Base-by-base conservation (phyloP, 2,329 filamentous ascomycete genomes). In the Cladophialophora psammophila region DNA sequence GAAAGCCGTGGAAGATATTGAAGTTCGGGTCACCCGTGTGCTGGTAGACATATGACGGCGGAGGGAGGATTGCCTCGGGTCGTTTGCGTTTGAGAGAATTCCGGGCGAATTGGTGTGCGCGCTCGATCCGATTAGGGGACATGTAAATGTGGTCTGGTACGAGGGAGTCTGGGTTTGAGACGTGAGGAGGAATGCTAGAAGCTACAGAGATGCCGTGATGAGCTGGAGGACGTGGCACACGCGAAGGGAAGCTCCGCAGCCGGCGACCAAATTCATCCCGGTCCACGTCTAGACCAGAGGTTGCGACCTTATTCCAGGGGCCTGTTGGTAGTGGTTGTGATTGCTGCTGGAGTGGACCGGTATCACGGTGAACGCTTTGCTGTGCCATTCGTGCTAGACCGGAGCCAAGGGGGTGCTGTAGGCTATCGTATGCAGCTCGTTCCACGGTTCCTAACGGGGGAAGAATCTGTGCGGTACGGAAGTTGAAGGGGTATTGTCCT, bases 1-100 rank as follows among this genome's bases (percentile, higher is more conserved):
- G 65, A 42, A 74, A 54, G 50, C 72, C 72, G 26, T 70, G 38
- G 60, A 74, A 72, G 62, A 74, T 69, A 58, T 67, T 73, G 67
- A 73, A 74, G 58, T 61, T 64, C 15, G 71, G 68, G 12, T 67
- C 54, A 26, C 69, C 65, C 40, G 67, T 72, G 64, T 52, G 68
- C 35, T 67, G 60, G 63, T 72, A 73, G 35, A 69, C 59, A 53
- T 72, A 70, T 5, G 61, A 45, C 5, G 66, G 70, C 5, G 70
- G 67, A n/a, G 71, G 71, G 18, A 74, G 65, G 20, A 67, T 60
- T 2, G 61, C 31, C 10, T 65, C 60, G 34, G 61, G 52, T 10
- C 70, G 64, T 57, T 72, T 72, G 45, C 71, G 71, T 53, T 72
- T 72, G 38, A 66, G 61, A 3, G 54, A 64, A 26, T 64, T 58